Evolutionary conservation across 176 grass and related monocot genomes (phyloP).

Genomic region (Tillandsia leiboldiana): DNA sequence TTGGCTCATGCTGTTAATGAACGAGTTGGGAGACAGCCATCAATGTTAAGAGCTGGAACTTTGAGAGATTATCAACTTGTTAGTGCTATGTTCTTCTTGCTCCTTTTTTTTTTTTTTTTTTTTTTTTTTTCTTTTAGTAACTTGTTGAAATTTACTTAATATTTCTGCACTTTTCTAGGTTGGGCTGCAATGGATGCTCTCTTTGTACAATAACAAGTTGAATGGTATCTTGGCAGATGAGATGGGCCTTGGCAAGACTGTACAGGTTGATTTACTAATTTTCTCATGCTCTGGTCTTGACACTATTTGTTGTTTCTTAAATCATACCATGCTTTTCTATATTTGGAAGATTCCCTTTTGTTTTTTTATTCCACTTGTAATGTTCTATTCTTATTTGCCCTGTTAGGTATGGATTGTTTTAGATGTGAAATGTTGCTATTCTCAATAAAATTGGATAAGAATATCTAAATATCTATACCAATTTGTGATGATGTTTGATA

Average conservation of each 20-base stretch:
- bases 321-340: background rate
- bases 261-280: conserved; percentile 54
- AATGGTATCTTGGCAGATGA: conserved; percentile 99
- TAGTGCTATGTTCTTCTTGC: conserved; percentile 5
- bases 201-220: conserved; percentile 97
- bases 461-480: background rate
- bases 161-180: conserved; percentile 44
- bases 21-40: conserved; percentile 78
- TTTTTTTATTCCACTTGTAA: background rate
- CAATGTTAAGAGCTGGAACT: conserved; percentile 74
- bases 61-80: conserved; percentile 99
- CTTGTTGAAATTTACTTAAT: conserved; percentile 12
- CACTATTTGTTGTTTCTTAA: background rate
- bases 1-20: conserved; percentile 97
- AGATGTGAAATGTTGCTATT: background rate
- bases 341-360: background rate
- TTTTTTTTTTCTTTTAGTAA: background rate
- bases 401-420: background rate
- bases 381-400: background rate
- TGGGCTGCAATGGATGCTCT: conserved; percentile 99
- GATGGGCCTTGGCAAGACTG: conserved; percentile 99
- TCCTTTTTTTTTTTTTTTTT: background rate
- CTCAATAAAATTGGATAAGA: background rate
- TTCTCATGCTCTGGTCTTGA: conserved; percentile 13
- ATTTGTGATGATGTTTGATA: background rate